Percentiles rank a stretch among this genome's conserved stretches.
Conservation (phyloP, 352 stramenopile genomes). For the Thraustochytrium sp. region DNA sequence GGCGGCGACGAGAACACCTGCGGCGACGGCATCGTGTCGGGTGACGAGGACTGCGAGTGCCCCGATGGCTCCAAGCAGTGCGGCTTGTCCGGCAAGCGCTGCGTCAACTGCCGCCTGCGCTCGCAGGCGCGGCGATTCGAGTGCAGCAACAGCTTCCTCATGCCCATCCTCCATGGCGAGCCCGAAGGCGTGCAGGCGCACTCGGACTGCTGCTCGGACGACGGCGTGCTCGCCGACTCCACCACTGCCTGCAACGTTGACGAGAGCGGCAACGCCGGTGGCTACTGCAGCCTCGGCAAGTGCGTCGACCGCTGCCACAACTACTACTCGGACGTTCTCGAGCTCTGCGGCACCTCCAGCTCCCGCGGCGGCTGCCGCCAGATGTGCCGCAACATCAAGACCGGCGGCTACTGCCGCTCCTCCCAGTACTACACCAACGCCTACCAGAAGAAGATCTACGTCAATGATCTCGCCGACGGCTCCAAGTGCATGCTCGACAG, state of each 20-base stretch:
- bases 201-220: conserved; percentile 4
- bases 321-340: not conserved
- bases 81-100: not conserved
- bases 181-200: not conserved
- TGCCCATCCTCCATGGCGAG: not conserved
- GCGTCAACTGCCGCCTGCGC: not conserved
- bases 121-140: not conserved
- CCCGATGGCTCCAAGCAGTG: not conserved
- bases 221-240: not conserved
- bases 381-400: not conserved
- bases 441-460: not conserved
- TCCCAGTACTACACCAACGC: not conserved
- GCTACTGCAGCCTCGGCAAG: conserved; percentile 21
- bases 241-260: not conserved
- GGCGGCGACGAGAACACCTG: not conserved
- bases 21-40: not conserved
- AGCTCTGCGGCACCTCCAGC: not conserved
- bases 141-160: conserved; percentile 30
- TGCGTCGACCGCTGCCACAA: conserved; percentile 12
- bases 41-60: conserved; percentile 34
- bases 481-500: not conserved
- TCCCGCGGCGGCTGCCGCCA: not conserved
- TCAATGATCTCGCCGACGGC: not conserved
- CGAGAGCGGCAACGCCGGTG: not conserved
- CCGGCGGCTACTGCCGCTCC: not conserved